Percentiles rank a stretch among this genome's conserved stretches.
These are phyloP conservation scores for Thielaviopsis musarum DNA, from an alignment of 2,329 filamentous ascomycete genomes.

Conservation along the genomic window DNA sequence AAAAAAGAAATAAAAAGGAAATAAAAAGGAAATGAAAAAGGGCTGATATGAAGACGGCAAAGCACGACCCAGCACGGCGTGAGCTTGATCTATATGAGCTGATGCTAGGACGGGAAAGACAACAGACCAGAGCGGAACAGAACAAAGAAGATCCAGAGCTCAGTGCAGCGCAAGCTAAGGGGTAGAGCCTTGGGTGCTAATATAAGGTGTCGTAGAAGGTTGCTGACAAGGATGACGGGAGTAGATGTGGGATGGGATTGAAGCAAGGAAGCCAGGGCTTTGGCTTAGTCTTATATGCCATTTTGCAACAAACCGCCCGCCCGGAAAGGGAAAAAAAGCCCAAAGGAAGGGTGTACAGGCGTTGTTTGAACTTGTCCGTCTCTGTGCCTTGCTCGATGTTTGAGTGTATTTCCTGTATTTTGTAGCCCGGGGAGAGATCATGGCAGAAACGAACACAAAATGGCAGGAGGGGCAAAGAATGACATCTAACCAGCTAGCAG, in stretches of 20 bases:
- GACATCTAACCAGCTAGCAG: neutral
- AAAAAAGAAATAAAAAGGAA: neutral
- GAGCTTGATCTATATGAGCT: neutral
- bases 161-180: neutral
- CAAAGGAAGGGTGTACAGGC: neutral
- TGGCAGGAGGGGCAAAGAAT: neutral
- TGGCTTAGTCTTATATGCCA: neutral
- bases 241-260: neutral
- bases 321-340: neutral
- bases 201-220: neutral
- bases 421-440: neutral
- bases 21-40: neutral
- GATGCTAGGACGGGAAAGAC: neutral
- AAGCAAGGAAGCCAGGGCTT: neutral
- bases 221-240: neutral
- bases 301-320: neutral
- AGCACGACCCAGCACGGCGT: neutral
- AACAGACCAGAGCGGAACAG: neutral
- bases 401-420: neutral
- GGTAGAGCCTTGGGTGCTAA: neutral
- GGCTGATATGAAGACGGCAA: neutral
- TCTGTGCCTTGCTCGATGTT: neutral
- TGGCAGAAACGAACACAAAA: neutral
- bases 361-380: neutral
- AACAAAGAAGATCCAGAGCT: neutral